Evolutionary conservation across 495 filamentous ascomycete species (phyloP), one percentile per base, ranked within the genome.

Genomic region (Cercophora sp.): DNA sequence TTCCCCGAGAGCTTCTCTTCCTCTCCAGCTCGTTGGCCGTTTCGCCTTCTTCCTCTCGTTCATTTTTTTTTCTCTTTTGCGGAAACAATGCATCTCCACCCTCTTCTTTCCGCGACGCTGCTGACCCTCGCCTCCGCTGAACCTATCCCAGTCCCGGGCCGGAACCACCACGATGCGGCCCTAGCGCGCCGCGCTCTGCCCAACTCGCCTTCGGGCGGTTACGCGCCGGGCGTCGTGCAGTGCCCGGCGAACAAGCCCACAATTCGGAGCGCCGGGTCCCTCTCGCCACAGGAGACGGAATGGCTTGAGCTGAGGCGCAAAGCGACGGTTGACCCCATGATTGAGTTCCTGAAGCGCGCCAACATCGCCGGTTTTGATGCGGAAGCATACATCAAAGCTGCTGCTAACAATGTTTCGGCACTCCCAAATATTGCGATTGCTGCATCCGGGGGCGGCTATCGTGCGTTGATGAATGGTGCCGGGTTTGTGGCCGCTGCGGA

Each of bases 401-500:
- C 69, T 18, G 67, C 77, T 11, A 83, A 85, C 62, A 51, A 83
- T 79, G 36, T 79, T 73, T 52, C 72, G 79, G 34, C 84, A 72
- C 44, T 88, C 76, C 75, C 84, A 16, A 85, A 79, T 54, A 78
- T 89, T 44, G 85, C 71, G 9, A 79, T 89, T 40, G 83, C 85
- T 23, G 69, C 79, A 22, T 81, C 78, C 3, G 81, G 82, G 25
- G 88, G 82, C 42, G 92, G 92, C 6, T 96, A 94, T 65, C 77
- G 93, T 51, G 92, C 92, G 1, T 68, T 96, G 66, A 71, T 93
- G 76, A 95, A 87, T 60, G 92, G 91, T 15, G 92, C 85, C n/a
- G 92, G 92, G 35, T 87, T 85, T 23, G 56, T 96, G 22, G 84
- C 87, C 51, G 93, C 92, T 1, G 91, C 91, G 37, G 92, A 97